These are phyloP conservation scores for Candida awuae DNA, from an alignment of 805 yeast genomes.

Conservation along the genomic window DNA sequence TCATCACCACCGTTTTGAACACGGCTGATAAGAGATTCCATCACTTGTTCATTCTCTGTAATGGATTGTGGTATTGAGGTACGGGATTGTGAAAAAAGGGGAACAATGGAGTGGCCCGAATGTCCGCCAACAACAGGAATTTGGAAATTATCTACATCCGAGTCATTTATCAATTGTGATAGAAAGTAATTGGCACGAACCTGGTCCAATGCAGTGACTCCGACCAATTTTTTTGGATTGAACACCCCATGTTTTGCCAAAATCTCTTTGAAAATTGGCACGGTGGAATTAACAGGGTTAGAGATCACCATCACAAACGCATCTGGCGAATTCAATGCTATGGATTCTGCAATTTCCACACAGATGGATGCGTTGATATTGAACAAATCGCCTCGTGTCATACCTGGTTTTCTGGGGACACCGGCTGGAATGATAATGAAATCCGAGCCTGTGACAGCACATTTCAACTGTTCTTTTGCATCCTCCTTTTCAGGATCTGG, in stretches of 20 bases:
- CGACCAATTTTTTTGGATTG: conserved; percentile 68
- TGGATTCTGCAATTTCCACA: conserved; percentile 61
- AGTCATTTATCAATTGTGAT: conserved; percentile 41
- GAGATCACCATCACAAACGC: conserved; percentile 79
- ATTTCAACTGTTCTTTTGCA: conserved; percentile 25
- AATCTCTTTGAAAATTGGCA: conserved; percentile 80
- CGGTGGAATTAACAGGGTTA: conserved; percentile 91
- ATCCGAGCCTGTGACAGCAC: conserved; percentile 38
- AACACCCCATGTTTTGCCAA: conserved; percentile 59
- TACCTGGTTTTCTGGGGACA: conserved; percentile 57
- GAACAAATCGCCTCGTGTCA: conserved; percentile 58
- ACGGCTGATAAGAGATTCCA: conserved; percentile 64
- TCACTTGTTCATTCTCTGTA: conserved; percentile 29
- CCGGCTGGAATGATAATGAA: conserved; percentile 54
- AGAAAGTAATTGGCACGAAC: conserved; percentile 78
- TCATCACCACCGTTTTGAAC: conserved; percentile 96
- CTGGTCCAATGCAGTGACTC: conserved; percentile 82
- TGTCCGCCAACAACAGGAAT: conserved; percentile 89
- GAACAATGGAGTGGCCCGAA: conserved; percentile 91
- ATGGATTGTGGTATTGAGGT: conserved; percentile 24
- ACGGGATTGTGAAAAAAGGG: conserved; percentile 50
- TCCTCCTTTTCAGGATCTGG: conserved; percentile 26
- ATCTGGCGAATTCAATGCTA: conserved; percentile 62
- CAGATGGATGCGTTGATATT: conserved; percentile 63
- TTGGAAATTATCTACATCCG: conserved; percentile 43